A percentile compares a stretch with the other conserved stretches of the same genome.
phyloP scores from a whole-genome alignment of 2,329 filamentous ascomycete species.

The Fusarium sp. region DNA sequence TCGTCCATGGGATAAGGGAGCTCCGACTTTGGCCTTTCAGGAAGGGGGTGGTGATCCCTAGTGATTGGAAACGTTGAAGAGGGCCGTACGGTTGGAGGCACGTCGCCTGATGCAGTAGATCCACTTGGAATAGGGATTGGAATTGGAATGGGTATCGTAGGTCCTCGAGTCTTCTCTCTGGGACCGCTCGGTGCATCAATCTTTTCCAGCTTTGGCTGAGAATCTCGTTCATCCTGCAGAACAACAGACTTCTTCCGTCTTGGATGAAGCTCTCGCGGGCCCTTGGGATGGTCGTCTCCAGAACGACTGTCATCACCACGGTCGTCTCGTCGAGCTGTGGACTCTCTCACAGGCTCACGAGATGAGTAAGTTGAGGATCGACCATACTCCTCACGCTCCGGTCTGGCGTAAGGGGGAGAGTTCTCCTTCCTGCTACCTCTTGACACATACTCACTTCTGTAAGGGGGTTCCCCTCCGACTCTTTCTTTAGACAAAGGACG shows the following conservation, averaged over 20 bases:
- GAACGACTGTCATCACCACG: conserved; percentile 49
- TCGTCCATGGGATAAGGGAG: conserved; percentile 56
- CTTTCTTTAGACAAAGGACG: conserved; percentile 51
- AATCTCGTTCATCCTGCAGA: conserved; percentile 50
- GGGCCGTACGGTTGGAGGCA: conserved; percentile 36
- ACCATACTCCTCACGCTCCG: conserved; percentile 38
- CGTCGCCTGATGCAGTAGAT: conserved; percentile 32
- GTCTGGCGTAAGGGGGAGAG: conserved; percentile 45
- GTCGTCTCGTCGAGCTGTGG: conserved; percentile 37
- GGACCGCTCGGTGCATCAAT: conserved; percentile 34
- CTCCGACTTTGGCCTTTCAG: conserved; percentile 41
- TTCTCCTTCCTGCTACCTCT: conserved; percentile 48
- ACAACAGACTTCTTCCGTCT: conserved; percentile 52
- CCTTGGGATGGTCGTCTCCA: conserved; percentile 53
- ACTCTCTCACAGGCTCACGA: conserved; percentile 28
- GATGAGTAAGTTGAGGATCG: conserved; percentile 25
- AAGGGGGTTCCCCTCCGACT: conserved; percentile 27
- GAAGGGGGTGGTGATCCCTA: conserved; percentile 33
- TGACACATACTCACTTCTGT: conserved; percentile 43
- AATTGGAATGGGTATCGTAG: conserved; percentile 50
- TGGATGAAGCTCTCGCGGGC: conserved; percentile 43
- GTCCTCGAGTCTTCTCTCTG: conserved; percentile 52
- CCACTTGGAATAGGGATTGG: conserved; percentile 37
- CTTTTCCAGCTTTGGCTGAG: conserved; percentile 42
- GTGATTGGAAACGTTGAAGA: conserved; percentile 49